phyloP scores from a whole-genome alignment of 2,329 filamentous ascomycete species.

The Fusarium succisae region DNA sequence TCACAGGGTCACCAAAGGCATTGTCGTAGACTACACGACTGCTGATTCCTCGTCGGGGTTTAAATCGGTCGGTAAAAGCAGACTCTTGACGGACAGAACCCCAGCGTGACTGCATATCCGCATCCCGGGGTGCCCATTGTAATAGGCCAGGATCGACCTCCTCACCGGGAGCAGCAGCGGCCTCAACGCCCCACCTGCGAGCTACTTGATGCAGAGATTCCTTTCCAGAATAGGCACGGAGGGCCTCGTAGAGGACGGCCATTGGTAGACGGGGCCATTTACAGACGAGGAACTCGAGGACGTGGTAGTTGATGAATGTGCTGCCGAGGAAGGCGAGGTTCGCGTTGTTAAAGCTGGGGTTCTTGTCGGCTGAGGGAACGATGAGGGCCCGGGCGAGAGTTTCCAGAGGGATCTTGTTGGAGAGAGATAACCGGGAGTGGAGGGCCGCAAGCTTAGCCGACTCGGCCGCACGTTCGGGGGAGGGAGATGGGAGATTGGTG shows the following conservation, averaged over 20 bases:
- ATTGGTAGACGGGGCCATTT: slow-evolving; percentile 92
- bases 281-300: slow-evolving; percentile 86
- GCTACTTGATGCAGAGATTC: slow-evolving; percentile 78
- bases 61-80: slow-evolving; percentile 52
- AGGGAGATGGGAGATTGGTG: slow-evolving; percentile 73
- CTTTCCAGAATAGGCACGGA: slow-evolving; percentile 84
- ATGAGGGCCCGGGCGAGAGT: slow-evolving; percentile 88
- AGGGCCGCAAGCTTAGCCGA: slow-evolving; percentile 94
- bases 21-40: slow-evolving; percentile 84
- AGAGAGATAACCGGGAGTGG: slow-evolving; percentile 86
- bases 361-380: slow-evolving; percentile 82
- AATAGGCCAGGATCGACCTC: slow-evolving; percentile 93
- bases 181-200: slow-evolving; percentile 90
- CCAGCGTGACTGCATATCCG: slow-evolving; percentile 58
- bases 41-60: slow-evolving; percentile 73
- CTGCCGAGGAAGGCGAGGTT: slow-evolving; percentile 83
- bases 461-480: slow-evolving; percentile 69
- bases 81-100: slow-evolving; percentile 63
- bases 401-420: slow-evolving; percentile 82
- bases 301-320: slow-evolving; percentile 87
- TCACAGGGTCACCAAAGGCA: slow-evolving; percentile 76
- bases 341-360: slow-evolving; percentile 87
- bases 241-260: slow-evolving; percentile 84
- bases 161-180: slow-evolving; percentile 83
- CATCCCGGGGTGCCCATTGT: slow-evolving; percentile 72